These are phyloP conservation scores for Vachellia collinsii DNA, from an alignment of 306 rosid species.

Conservation along the genomic window DNA sequence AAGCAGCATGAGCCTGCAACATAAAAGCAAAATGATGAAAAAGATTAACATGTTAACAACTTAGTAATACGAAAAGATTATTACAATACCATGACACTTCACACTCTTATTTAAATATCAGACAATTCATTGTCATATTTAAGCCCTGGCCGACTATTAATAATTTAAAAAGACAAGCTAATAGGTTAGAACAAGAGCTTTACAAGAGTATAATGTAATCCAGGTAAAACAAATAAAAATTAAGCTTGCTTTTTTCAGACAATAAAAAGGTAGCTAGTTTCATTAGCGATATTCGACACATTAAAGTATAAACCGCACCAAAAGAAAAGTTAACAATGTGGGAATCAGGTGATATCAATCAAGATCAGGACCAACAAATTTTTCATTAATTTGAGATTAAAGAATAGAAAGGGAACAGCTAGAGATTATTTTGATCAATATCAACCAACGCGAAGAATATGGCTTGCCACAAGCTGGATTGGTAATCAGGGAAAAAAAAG, in stretches of 20 bases:
- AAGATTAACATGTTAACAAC: neutral
- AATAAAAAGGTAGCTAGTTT: neutral
- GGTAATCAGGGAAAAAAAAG: neutral
- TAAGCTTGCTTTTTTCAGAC: neutral
- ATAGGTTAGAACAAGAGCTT: slow-evolving; percentile 18
- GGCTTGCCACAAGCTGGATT: slow-evolving; percentile 3
- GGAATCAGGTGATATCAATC: neutral
- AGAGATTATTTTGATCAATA: neutral
- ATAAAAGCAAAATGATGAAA: slow-evolving; percentile 24
- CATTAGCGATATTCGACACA: slow-evolving; percentile 12
- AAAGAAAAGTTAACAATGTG: neutral
- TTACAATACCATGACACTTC: slow-evolving; percentile 24
- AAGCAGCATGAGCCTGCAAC: slow-evolving; percentile 81
- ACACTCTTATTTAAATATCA: slow-evolving; percentile 15
- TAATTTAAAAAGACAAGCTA: neutral
- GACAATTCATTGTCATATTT: neutral
- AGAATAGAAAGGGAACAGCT: neutral
- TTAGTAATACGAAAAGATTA: slow-evolving; percentile 18
- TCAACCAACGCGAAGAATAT: neutral
- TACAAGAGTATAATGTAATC: neutral
- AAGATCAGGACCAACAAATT: neutral
- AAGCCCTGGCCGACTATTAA: neutral
- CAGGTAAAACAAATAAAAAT: neutral
- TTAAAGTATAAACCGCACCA: neutral
- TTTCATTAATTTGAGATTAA: neutral